Conservation (phyloP, 2,329 filamentous ascomycete species). For the Fusarium robinianum region DNA sequence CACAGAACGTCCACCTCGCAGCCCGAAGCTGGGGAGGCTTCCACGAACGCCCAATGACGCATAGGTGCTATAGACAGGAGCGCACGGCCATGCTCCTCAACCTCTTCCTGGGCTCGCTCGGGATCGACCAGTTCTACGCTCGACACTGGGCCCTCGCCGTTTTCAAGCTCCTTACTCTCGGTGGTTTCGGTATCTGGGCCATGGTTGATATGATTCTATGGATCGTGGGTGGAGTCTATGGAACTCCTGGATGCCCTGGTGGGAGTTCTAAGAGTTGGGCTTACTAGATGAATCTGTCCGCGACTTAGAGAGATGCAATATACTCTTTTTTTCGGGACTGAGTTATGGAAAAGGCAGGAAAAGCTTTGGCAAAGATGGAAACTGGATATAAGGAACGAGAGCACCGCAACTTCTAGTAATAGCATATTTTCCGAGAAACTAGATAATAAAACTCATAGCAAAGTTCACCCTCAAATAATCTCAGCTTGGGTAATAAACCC, state of each 20-base stretch:
- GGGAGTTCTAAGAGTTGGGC: conserved; percentile 17
- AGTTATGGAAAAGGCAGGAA: no score
- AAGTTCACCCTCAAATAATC: no score
- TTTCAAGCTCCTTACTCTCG: conserved; percentile 28
- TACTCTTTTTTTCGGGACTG: no score
- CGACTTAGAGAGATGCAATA: no score
- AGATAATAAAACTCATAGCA: no score
- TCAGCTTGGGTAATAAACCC: no score
- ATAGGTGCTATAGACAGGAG: conserved; percentile 29
- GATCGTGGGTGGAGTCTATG: conserved; percentile 31
- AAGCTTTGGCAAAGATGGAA: no score
- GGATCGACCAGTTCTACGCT: conserved; percentile 29
- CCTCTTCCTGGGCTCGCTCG: conserved; percentile 15
- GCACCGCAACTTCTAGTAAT: no score
- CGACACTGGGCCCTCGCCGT: conserved; percentile 22
- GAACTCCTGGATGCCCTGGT: conserved; percentile 27
- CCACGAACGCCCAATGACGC: conserved; percentile 15
- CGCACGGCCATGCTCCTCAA: conserved; percentile 28
- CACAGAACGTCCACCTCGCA: conserved; percentile 3
- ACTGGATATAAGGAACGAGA: no score
- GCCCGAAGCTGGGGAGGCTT: conserved; percentile 26
- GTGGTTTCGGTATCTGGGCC: conserved; percentile 23
- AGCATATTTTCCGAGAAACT: no score
- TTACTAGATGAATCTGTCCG: conserved; percentile 7
- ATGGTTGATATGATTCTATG: conserved; percentile 28